Base-by-base conservation (phyloP, 768 basidiomycete species). In the Termitomyces sp. region DNA sequence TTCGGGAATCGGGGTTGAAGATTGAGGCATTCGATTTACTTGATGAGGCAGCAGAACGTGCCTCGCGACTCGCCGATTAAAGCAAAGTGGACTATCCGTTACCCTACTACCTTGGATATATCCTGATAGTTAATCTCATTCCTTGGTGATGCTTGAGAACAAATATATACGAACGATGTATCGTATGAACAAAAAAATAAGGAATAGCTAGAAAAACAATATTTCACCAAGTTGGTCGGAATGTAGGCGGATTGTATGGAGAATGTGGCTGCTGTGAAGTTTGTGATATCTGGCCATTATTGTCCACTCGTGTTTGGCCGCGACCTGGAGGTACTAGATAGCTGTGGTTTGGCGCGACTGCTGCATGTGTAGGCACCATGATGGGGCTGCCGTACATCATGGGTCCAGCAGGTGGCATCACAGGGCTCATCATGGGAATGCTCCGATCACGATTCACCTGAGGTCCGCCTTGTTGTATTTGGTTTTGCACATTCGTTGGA, bases 11-110 rank as follows among this genome's bases (percentile, higher is more conserved):
- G 34, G 95, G 95, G 27, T 75, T 98, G 64, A 90, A 93, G 77
- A 99, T 99, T 69, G 86, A 88, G 70, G 84, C 97, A 36, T 95
- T 91, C 72, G 96, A 98, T 65, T 85, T 87, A 65, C 82, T 98
- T 27, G 97, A 98, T 67, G 91, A 94, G 61, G 96, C 96, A 58
- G 93, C 92, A 18, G 80, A 87, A 68, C 82, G 84, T 60, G 92
- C 93, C 45, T 91, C 89, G 47, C 74, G 88, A 72, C 71, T 92
- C 48, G 88, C 89, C 54, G 71, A 68, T 68, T 84, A 82, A 74
- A 71, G 59, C 54, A 64, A 32, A 37, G 37, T 47, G 27, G 42
- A 33, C 53, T 34, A 8, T 33, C 32, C 3, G 13, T 53, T 42
- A 53, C 50, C 50, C 50, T 50, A 36, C 22, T 54, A 57, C 58